Conservation (phyloP, 345 rosid genomes). For the Gossypium stocksii region DNA sequence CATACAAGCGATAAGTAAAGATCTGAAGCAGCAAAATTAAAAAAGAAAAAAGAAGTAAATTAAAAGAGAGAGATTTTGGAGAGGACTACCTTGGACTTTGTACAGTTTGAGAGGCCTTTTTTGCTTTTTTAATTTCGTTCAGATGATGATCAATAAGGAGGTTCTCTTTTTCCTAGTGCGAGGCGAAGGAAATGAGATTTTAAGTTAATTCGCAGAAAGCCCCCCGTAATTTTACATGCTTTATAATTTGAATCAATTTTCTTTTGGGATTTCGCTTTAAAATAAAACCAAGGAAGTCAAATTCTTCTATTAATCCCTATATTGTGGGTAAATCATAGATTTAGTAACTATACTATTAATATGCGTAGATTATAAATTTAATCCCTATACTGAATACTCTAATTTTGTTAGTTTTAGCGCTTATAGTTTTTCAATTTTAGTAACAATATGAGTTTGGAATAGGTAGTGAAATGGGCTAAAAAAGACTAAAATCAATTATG, state of each 20-base stretch:
- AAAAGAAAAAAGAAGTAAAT: neutral
- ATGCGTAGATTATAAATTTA: too few species aligned
- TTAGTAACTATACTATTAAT: too few species aligned
- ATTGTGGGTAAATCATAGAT: too few species aligned
- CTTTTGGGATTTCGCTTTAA: neutral
- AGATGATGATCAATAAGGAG: neutral
- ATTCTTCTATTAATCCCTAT: too few species aligned
- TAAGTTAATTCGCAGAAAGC: neutral
- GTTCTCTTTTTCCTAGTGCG: neutral
- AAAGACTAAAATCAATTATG: too few species aligned
- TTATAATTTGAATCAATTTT: neutral
- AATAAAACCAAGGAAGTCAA: neutral
- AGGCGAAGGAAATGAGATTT: neutral
- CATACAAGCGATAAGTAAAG: neutral
- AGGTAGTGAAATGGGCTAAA: too few species aligned
- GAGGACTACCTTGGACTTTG: conserved; percentile 11
- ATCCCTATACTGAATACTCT: too few species aligned
- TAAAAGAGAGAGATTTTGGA: conserved; percentile 1
- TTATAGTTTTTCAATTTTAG: too few species aligned
- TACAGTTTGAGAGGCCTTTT: neutral
- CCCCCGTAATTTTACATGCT: neutral
- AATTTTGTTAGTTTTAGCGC: too few species aligned
- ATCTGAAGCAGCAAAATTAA: neutral
- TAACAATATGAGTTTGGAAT: too few species aligned
- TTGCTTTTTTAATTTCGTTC: too few species aligned